A percentile compares a stretch with the other conserved stretches of the same genome.
Evolutionary conservation across 345 rosid species (phyloP).

Genomic region (Salix exigua): DNA sequence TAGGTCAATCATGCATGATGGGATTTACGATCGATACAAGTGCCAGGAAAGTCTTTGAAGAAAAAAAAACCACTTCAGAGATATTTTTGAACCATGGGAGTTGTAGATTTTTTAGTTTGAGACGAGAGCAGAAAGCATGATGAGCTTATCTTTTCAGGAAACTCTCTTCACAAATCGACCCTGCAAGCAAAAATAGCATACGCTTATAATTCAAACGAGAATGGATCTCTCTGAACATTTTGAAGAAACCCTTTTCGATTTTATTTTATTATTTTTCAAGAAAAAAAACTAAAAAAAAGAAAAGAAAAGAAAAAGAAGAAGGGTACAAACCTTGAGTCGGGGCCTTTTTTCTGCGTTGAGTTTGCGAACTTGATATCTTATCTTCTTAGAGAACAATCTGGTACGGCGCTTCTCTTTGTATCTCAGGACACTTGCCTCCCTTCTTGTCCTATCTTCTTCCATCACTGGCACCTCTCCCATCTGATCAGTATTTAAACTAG

Average conservation of each 20-base stretch:
- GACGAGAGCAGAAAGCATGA: background rate
- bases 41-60: background rate
- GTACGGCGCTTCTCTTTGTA: slow-evolving; percentile 71
- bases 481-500: slow-evolving; percentile 12
- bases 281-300: background rate
- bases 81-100: background rate
- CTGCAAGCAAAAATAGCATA: slow-evolving; percentile 29
- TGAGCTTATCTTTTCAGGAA: slow-evolving; percentile 2
- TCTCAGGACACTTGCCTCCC: slow-evolving; percentile 75
- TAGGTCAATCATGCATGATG: background rate
- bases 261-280: background rate
- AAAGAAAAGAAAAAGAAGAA: background rate
- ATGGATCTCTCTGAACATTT: no score
- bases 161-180: slow-evolving; percentile 56
- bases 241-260: no score
- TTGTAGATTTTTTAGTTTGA: background rate
- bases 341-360: slow-evolving; percentile 82
- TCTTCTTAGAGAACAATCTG: slow-evolving; percentile 74
- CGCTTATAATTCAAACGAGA: background rate
- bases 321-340: slow-evolving; percentile 48
- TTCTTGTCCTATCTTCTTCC: slow-evolving; percentile 61
- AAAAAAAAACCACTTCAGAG: background rate
- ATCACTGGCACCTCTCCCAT: slow-evolving; percentile 67
- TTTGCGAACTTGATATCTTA: slow-evolving; percentile 74
- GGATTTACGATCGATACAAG: background rate